These are phyloP conservation scores for Apiospora kogelbergensis DNA, from an alignment of 2,329 filamentous ascomycete species.

Conservation along the genomic window DNA sequence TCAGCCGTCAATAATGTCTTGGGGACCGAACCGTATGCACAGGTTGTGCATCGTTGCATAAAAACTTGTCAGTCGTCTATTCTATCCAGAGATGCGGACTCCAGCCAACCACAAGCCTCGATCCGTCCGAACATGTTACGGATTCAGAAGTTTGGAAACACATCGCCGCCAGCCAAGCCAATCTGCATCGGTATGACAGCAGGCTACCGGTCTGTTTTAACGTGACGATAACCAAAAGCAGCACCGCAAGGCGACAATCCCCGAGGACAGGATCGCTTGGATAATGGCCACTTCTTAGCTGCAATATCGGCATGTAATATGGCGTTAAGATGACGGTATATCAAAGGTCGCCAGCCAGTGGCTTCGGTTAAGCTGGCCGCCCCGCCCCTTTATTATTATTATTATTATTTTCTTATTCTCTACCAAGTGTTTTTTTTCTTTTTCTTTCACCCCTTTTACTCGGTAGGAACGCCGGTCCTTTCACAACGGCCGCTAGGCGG, in stretches of 20 bases:
- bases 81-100: constrained; percentile 10
- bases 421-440: not conserved
- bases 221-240: not conserved
- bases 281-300: not conserved
- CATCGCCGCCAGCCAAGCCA: not conserved
- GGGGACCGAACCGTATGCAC: constrained; percentile 1
- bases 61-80: constrained; percentile 11
- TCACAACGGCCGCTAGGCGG: constrained; percentile 12
- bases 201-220: not conserved
- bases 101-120: constrained; percentile 12
- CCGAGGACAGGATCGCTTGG: not conserved
- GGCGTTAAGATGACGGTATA: not conserved
- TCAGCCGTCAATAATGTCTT: constrained; percentile 11
- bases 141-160: constrained; percentile 16
- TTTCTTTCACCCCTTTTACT: not conserved
- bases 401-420: not conserved
- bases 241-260: not conserved
- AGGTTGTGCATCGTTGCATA: constrained; percentile 11
- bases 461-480: constrained; percentile 3
- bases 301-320: not conserved
- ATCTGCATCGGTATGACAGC: not conserved
- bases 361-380: not conserved
- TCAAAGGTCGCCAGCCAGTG: not conserved
- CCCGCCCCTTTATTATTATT: not conserved
- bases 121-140: constrained; percentile 15